Evolutionary conservation across 2,329 filamentous ascomycete species (phyloP).

Genomic region (Trichothecium sympodiale): DNA sequence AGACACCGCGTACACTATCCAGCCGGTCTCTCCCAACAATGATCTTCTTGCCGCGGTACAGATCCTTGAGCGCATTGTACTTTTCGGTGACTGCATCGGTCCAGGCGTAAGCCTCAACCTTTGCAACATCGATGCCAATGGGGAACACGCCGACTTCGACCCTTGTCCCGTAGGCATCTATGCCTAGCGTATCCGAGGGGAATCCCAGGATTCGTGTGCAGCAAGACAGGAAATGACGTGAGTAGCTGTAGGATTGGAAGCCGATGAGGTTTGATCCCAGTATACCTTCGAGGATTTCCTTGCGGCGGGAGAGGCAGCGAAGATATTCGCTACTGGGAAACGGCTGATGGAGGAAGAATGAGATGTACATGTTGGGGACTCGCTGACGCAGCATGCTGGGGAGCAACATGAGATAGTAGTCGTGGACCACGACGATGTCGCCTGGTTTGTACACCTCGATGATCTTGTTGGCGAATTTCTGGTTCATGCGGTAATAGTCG

Average conservation of each 20-base stretch:
- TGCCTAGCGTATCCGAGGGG: conserved; percentile 71
- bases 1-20: conserved; percentile 83
- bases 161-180: conserved; percentile 80
- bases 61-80: conserved; percentile 58
- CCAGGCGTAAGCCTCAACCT: conserved; percentile 67
- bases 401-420: conserved; percentile 85
- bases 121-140: conserved; percentile 83
- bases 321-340: conserved; percentile 96
- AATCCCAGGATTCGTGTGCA: conserved; percentile 88
- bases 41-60: conserved; percentile 85
- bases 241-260: conserved; percentile 93
- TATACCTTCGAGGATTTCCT: conserved; percentile 82
- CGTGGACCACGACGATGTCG: conserved; percentile 85
- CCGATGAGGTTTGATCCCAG: conserved; percentile 87
- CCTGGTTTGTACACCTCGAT: conserved; percentile 83
- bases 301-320: conserved; percentile 75
- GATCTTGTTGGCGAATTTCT: conserved; percentile 82
- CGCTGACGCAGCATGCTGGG: conserved; percentile 81
- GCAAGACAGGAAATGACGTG: conserved; percentile 87
- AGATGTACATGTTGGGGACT: conserved; percentile 81
- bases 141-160: conserved; percentile 90
- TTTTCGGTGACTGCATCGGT: conserved; percentile 58
- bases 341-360: conserved; percentile 87
- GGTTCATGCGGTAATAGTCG: conserved; percentile 89
- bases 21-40: conserved; percentile 92